Evolutionary conservation across 805 yeast species (phyloP).

Genomic region (Lipomyces yamadae): DNA sequence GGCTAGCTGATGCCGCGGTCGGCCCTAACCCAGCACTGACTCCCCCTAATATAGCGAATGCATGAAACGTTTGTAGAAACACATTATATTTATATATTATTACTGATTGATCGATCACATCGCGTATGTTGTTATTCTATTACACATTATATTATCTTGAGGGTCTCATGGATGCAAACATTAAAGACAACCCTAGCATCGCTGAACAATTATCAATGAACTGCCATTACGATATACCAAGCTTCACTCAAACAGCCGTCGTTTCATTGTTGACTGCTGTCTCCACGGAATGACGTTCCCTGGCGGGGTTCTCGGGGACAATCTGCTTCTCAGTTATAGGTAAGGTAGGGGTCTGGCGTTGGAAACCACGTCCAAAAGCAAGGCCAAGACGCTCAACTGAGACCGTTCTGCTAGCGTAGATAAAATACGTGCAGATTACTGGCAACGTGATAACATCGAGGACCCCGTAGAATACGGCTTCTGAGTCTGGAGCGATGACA

Average conservation of each 20-base stretch:
- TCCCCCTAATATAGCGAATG: no score
- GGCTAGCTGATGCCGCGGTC: no score
- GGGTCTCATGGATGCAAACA: no score
- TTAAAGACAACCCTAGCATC: no score
- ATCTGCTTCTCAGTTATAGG: slow-evolving; percentile 19
- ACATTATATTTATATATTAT: no score
- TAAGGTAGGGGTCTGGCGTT: slow-evolving; percentile 1
- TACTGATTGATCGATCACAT: no score
- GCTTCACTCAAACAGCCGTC: slow-evolving; percentile 5
- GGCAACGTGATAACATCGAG: slow-evolving; percentile 56
- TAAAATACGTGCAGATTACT: slow-evolving; percentile 35
- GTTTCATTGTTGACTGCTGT: slow-evolving; percentile 16
- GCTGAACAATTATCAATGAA: no score
- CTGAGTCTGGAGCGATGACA: slow-evolving; percentile 45
- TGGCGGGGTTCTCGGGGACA: neutral
- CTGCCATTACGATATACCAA: no score
- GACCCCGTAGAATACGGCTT: slow-evolving; percentile 40
- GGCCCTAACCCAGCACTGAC: no score
- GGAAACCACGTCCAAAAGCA: slow-evolving; percentile 23
- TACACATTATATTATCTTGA: no score
- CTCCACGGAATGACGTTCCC: slow-evolving; percentile 19
- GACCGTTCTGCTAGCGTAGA: slow-evolving; percentile 35
- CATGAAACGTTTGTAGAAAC: no score
- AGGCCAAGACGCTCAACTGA: slow-evolving; percentile 40
- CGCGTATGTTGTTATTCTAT: no score